Percentiles rank a stretch among this genome's conserved stretches.
phyloP scores from a whole-genome alignment of 2,329 filamentous ascomycete genomes.

The Penicillium sp. region DNA sequence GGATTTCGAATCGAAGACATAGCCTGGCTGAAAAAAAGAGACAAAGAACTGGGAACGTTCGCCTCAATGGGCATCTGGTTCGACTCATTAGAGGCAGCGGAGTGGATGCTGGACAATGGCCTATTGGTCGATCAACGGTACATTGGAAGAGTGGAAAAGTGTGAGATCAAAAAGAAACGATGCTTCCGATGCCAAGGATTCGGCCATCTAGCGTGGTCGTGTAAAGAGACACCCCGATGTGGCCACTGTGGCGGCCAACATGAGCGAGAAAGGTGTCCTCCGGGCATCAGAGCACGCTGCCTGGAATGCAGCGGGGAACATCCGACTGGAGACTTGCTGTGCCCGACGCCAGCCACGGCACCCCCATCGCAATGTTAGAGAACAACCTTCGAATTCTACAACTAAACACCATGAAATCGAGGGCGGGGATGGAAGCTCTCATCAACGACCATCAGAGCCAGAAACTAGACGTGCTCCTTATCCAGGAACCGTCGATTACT shows the following conservation, averaged over 20 bases:
- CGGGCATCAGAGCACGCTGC: background rate
- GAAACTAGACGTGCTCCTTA: slow-evolving; percentile 24
- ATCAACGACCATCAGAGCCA: slow-evolving; percentile 26
- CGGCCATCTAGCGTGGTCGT: too few relatives aligned
- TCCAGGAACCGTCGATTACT: slow-evolving; percentile 18
- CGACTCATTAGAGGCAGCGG: background rate
- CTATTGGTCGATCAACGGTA: too few relatives aligned
- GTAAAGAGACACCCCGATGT: too few relatives aligned
- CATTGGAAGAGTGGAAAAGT: too few relatives aligned
- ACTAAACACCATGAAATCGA: slow-evolving; percentile 24
- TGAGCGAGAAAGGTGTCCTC: slow-evolving; percentile 12
- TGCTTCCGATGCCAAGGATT: too few relatives aligned
- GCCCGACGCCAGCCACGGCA: background rate
- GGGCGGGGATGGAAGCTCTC: slow-evolving; percentile 25
- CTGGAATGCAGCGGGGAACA: slow-evolving; percentile 21
- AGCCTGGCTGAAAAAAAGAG: background rate
- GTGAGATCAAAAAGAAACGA: too few relatives aligned
- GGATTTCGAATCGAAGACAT: background rate
- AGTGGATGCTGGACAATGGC: background rate
- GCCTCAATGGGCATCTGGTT: slow-evolving; percentile 3
- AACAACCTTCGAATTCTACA: slow-evolving; percentile 20
- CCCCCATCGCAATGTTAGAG: slow-evolving; percentile 16
- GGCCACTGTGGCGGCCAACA: too few relatives aligned
- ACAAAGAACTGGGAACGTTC: slow-evolving; percentile 7
- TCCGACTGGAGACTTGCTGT: slow-evolving; percentile 17